A percentile compares a stretch with the other conserved stretches of the same genome.
These are phyloP conservation scores for Boletellus deceptivus DNA, from an alignment of 1,284 basidiomycete genomes.

Conservation along the genomic window DNA sequence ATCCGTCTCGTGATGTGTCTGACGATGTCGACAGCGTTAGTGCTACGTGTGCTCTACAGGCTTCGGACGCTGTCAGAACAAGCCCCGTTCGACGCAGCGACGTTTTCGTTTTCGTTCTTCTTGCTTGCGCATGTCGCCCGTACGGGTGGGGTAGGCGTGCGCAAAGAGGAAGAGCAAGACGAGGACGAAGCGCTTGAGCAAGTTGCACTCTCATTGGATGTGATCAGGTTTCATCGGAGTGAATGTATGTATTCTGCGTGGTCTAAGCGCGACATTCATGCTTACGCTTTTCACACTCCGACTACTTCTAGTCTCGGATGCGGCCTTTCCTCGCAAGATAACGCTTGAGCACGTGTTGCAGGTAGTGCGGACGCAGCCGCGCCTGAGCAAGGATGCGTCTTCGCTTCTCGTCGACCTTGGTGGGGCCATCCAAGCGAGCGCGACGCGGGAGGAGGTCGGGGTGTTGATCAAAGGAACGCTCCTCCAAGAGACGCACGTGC, in stretches of 20 bases:
- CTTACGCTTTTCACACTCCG: no score
- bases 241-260: slow-evolving; percentile 55
- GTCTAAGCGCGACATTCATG: neutral
- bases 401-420: slow-evolving; percentile 83
- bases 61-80: slow-evolving; percentile 83
- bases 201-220: slow-evolving; percentile 78
- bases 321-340: slow-evolving; percentile 69
- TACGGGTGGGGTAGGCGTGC: slow-evolving; percentile 61
- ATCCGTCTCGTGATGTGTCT: neutral
- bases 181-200: slow-evolving; percentile 86
- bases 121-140: slow-evolving; percentile 72
- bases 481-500: slow-evolving; percentile 85
- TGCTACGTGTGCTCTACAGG: slow-evolving; percentile 86
- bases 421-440: slow-evolving; percentile 73
- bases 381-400: slow-evolving; percentile 84
- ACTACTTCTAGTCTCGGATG: slow-evolving; percentile 52
- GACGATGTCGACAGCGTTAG: slow-evolving; percentile 51
- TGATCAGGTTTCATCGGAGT: slow-evolving; percentile 83
- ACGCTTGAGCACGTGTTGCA: slow-evolving; percentile 75
- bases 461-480: slow-evolving; percentile 76
- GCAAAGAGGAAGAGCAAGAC: slow-evolving; percentile 35
- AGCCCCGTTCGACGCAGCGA: slow-evolving; percentile 79
- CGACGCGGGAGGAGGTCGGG: slow-evolving; percentile 60
- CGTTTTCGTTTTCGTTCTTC: slow-evolving; percentile 82
- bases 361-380: slow-evolving; percentile 77